phyloP scores from a whole-genome alignment of 495 filamentous ascomycete genomes.

The Aspergillus affinis region DNA sequence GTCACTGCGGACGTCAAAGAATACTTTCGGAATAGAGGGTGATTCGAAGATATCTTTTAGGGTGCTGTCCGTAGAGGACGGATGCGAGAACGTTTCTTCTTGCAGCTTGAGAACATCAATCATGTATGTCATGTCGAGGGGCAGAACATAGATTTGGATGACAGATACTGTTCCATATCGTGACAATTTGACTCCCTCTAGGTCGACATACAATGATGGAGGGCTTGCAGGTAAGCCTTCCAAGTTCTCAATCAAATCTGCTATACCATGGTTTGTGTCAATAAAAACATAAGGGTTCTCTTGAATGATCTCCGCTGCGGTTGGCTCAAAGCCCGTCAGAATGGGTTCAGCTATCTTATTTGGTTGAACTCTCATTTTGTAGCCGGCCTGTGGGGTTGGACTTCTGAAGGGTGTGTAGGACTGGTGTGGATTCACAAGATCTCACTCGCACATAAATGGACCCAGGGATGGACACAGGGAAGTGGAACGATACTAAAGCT shows the following conservation, averaged over 20 bases:
- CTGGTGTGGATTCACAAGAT: too few species aligned
- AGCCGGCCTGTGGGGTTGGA: too few species aligned
- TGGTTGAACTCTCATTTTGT: too few species aligned
- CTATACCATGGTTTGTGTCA: not conserved
- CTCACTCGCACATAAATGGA: too few species aligned
- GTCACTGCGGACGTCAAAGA: constrained; percentile 47
- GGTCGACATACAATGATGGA: not conserved
- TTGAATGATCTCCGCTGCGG: too few species aligned
- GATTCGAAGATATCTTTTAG: constrained; percentile 53
- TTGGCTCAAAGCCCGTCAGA: too few species aligned
- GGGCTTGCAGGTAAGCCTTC: not conserved
- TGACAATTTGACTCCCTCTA: not conserved
- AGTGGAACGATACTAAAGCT: too few species aligned
- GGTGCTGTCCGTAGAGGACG: constrained; percentile 14
- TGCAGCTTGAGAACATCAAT: not conserved
- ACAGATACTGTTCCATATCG: not conserved
- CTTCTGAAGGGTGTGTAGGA: too few species aligned
- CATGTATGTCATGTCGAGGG: not conserved
- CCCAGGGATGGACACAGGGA: too few species aligned
- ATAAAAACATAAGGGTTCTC: not conserved
- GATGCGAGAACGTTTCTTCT: not conserved
- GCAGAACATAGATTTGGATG: not conserved
- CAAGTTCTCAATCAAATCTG: not conserved
- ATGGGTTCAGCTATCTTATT: too few species aligned
- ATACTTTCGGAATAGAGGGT: constrained; percentile 26